Evolutionary conservation across 768 basidiomycete genomes (phyloP), one percentile per base, ranked within the genome.

Genomic region (Russula earlei): DNA sequence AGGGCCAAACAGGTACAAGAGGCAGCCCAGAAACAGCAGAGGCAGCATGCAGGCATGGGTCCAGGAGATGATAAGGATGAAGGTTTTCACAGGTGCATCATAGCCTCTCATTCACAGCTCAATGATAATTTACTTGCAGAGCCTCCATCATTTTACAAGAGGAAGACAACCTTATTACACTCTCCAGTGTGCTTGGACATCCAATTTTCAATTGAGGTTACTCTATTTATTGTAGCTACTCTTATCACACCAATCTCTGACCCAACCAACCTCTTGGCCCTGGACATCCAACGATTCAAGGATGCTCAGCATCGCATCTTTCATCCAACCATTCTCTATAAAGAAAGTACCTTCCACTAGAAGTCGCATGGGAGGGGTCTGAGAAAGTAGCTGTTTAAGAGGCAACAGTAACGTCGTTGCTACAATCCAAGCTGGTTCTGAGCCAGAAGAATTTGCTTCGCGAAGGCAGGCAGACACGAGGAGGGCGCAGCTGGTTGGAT

Each of bases 401-500:
- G 72, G 68, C 0, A 74, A 69, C 17, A 78, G 64, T 33, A 83
- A 68, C 14, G 69, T 69, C 14, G 69, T 63, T 1, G 76, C 78
- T 19, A 81, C 67, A 15, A 67, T 51, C 33, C 66, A 57, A 1
- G 76, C 73, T 27, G 74, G 70, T 20, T 44, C 27, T 8, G 57
- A 49, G 25, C 57, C 61, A 17, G 65, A 56, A 4, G 31, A 11
- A 10, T 64, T 71, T 14, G 67, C 66, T 60, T 77, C 70, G 49
- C 74, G 74, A 61, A 77, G 72, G 67, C 80, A 84, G 8, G 82
- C 81, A 3, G 74, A 69, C 36, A 77, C 69, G 58, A 86, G 67
- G 69, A 85, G 75, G 4, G 83, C 71, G 44, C 77, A 81, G 11
- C 77, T 77, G 17, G 77, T 68, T 19, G 80, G 73, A 66, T 87